Conservation (phyloP, 2,329 filamentous ascomycete species). For the Endoconidiophora laricicola region DNA sequence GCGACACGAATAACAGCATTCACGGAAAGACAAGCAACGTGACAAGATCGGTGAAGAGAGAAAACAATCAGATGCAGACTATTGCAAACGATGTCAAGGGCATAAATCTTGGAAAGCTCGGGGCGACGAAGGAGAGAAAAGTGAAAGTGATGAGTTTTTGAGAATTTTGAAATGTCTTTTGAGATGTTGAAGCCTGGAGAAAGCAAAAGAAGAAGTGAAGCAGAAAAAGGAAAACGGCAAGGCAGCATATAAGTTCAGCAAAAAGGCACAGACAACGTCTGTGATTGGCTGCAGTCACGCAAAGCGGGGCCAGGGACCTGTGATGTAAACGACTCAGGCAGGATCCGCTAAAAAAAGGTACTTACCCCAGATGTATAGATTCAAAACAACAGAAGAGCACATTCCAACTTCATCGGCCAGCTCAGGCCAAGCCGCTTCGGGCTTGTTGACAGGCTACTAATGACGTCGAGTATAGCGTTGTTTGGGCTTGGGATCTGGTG, state of each 20-base stretch:
- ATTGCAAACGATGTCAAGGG: not conserved
- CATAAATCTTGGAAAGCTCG: not conserved
- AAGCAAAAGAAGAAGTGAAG: not conserved
- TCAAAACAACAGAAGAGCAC: not conserved
- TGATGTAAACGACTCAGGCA: not conserved
- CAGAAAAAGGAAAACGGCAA: not conserved
- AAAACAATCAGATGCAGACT: not conserved
- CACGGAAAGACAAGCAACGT: not conserved
- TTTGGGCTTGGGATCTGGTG: no score
- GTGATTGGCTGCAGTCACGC: not conserved
- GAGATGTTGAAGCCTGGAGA: no score
- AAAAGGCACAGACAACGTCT: not conserved
- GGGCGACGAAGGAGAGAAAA: not conserved
- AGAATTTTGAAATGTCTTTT: no score
- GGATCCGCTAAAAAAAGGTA: slow-evolving; percentile 11
- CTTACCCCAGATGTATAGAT: slow-evolving; percentile 10
- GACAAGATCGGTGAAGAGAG: not conserved
- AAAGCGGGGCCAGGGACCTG: slow-evolving; percentile 3
- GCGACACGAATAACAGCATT: not conserved
- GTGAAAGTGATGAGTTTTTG: not conserved
- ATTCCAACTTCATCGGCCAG: no score
- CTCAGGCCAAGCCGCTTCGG: no score
- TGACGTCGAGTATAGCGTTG: no score
- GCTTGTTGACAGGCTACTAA: no score
- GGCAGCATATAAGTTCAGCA: not conserved